phyloP scores from a whole-genome alignment of 2,329 filamentous ascomycete species.

The Trichoderma oligosporum region DNA sequence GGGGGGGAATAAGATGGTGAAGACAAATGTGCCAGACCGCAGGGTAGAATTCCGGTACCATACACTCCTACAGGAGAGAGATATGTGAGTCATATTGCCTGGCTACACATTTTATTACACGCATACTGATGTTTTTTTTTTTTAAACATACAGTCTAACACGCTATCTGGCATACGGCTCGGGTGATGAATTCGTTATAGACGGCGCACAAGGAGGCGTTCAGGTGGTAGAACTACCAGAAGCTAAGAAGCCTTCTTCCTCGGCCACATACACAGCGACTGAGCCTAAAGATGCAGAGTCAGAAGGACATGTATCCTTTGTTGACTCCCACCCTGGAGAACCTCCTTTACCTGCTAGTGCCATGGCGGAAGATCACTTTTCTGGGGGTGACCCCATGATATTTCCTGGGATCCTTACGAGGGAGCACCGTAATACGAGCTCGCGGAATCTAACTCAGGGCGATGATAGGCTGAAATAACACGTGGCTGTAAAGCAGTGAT shows the following conservation, averaged over 20 bases:
- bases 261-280: neutral
- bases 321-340: slow-evolving; percentile 27
- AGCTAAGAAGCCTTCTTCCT: neutral
- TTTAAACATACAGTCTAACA: slow-evolving; percentile 34
- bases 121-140: neutral
- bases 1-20: slow-evolving; percentile 84
- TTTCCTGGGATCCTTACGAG: slow-evolving; percentile 67
- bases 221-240: slow-evolving; percentile 21
- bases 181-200: neutral
- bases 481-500: neutral
- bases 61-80: slow-evolving; percentile 76
- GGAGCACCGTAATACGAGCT: slow-evolving; percentile 43
- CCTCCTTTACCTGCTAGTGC: slow-evolving; percentile 38
- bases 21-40: slow-evolving; percentile 94
- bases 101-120: too few species aligned
- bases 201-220: slow-evolving; percentile 16
- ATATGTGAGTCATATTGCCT: slow-evolving; percentile 60
- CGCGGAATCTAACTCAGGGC: slow-evolving; percentile 29
- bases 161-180: slow-evolving; percentile 40
- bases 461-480: too few species aligned
- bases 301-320: neutral
- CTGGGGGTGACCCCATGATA: slow-evolving; percentile 62
- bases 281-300: neutral
- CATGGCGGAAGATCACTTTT: slow-evolving; percentile 46
- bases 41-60: slow-evolving; percentile 86